Evolutionary conservation across 1,139 yeast species (phyloP).

Genomic region (Candida anutae): DNA sequence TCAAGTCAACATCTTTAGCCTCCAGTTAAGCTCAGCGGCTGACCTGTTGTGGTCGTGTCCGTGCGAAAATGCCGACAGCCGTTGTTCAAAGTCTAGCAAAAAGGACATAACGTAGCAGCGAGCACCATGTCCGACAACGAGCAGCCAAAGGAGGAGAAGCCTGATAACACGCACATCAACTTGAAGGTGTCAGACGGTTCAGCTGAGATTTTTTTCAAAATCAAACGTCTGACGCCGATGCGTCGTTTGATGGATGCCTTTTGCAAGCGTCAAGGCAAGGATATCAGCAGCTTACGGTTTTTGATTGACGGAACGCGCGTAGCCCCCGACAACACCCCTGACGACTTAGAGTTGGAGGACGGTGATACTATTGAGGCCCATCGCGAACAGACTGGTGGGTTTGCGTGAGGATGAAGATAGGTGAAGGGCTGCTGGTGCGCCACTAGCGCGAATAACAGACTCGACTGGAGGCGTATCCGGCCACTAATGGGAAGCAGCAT

Average conservation of each 20-base stretch:
- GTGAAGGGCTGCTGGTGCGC: no score
- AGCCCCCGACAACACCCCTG: constrained; percentile 85
- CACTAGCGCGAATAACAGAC: no score
- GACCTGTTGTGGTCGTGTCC: no score
- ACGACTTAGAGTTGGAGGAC: constrained; percentile 83
- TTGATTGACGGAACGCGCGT: constrained; percentile 91
- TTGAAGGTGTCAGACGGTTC: constrained; percentile 89
- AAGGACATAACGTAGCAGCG: no score
- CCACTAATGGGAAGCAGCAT: no score
- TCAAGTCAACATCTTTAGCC: no score
- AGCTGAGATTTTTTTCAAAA: constrained; percentile 92
- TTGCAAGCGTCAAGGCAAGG: constrained; percentile 95
- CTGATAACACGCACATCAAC: constrained; percentile 73
- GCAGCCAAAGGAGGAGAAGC: constrained; percentile 53
- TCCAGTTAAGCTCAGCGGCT: no score
- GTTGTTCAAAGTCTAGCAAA: no score
- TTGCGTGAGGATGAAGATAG: no score
- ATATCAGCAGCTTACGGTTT: constrained; percentile 74
- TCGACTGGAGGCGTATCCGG: no score
- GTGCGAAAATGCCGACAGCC: no score
- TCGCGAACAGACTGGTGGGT: constrained; percentile 81
- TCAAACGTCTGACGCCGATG: constrained; percentile 87
- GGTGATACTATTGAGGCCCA: constrained; percentile 98
- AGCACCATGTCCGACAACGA: constrained; percentile 28
- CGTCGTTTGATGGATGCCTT: constrained; percentile 96